Evolutionary conservation across 2,329 filamentous ascomycete species (phyloP).

Genomic region (Exophiala bonariae): DNA sequence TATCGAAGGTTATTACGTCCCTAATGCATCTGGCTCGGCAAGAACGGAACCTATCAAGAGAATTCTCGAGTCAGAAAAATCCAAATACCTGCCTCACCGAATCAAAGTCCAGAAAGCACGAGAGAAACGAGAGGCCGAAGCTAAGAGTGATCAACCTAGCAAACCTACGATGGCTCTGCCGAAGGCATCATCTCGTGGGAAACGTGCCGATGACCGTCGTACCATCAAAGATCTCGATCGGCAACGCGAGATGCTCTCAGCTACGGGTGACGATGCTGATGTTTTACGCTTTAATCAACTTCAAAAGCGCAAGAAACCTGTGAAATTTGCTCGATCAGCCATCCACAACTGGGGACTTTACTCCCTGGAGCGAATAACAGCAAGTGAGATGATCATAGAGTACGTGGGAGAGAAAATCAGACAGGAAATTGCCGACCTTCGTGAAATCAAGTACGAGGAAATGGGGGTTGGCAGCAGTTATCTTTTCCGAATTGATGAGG

Average conservation of each 20-base stretch:
- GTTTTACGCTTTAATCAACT: constrained; percentile 92
- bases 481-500: constrained; percentile 96
- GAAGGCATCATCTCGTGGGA: constrained; percentile 88
- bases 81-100: constrained; percentile 94
- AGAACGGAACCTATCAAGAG: constrained; percentile 92
- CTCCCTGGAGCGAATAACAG: constrained; percentile 93
- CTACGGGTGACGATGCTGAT: constrained; percentile 76
- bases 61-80: constrained; percentile 96
- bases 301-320: constrained; percentile 98
- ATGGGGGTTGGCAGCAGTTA: constrained; percentile 97
- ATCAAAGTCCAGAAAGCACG: constrained; percentile 92
- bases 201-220: constrained; percentile 91
- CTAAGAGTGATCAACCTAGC: constrained; percentile 65
- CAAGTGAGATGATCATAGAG: constrained; percentile 99
- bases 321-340: constrained; percentile 94
- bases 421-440: constrained; percentile 95
- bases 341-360: constrained; percentile 99
- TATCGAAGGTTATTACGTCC: constrained; percentile 74
- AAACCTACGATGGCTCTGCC: constrained; percentile 77
- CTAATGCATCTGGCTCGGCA: constrained; percentile 80
- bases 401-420: constrained; percentile 97
- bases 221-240: constrained; percentile 93
- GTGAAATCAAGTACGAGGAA: constrained; percentile 87
- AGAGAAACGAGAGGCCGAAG: constrained; percentile 81
- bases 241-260: constrained; percentile 76